Evolutionary conservation across 495 filamentous ascomycete species (phyloP).

Genomic region (Hypoxylon intermedium): DNA sequence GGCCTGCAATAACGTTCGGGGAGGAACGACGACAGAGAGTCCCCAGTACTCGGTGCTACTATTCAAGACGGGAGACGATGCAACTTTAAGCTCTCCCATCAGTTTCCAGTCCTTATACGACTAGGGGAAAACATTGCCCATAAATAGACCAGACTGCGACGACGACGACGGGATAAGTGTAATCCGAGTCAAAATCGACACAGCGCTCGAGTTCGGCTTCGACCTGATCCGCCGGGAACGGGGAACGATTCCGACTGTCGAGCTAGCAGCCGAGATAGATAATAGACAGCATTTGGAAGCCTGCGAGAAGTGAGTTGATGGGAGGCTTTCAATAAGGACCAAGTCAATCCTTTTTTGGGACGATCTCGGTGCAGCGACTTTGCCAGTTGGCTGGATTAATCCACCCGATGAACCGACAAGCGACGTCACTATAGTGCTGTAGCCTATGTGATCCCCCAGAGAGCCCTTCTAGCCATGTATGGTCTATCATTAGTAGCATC

Average conservation of each 20-base stretch:
- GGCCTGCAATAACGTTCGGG: neutral
- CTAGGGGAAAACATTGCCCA: neutral
- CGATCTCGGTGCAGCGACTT: slow-evolving; percentile 1
- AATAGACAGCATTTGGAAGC: neutral
- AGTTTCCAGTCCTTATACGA: slow-evolving; percentile 5
- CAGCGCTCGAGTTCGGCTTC: neutral
- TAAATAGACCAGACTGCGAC: neutral
- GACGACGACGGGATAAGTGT: neutral
- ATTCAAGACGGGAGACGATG: slow-evolving; percentile 1
- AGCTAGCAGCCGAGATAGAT: neutral
- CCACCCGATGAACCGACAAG: neutral
- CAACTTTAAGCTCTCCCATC: slow-evolving; percentile 6
- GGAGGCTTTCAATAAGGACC: slow-evolving; percentile 5
- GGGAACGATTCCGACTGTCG: neutral
- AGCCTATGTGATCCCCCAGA: neutral
- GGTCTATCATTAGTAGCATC: neutral
- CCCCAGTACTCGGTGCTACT: neutral
- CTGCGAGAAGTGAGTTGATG: slow-evolving; percentile 5
- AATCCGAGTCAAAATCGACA: slow-evolving; percentile 6
- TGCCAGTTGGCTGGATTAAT: neutral
- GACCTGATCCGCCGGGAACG: slow-evolving; percentile 1
- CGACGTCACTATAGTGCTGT: too few relatives aligned
- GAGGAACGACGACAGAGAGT: too few relatives aligned
- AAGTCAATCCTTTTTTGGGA: slow-evolving; percentile 1
- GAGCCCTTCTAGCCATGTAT: neutral